phyloP scores from a whole-genome alignment of 2,329 filamentous ascomycete species.

The Hypoxylon sp. region DNA sequence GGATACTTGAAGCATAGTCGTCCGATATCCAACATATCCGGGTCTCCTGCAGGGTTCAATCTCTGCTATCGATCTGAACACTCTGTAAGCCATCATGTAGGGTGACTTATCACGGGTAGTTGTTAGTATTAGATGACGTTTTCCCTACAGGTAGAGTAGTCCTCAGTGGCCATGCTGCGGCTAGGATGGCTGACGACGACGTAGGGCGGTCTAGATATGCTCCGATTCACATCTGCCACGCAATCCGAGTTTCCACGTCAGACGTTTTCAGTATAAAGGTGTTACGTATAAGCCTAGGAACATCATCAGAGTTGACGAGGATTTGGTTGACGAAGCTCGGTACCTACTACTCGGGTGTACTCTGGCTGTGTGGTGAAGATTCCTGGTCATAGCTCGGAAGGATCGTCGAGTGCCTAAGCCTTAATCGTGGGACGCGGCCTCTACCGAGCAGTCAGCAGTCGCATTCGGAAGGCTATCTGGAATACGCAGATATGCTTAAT shows the following conservation, averaged over 20 bases:
- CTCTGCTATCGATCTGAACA: conserved; percentile 8
- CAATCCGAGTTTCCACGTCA: neutral
- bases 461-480: too few species aligned
- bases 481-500: too few species aligned
- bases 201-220: conserved; percentile 12
- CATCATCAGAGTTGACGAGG: too few species aligned
- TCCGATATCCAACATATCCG: conserved; percentile 10
- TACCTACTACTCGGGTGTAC: too few species aligned
- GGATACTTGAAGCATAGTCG: conserved; percentile 14
- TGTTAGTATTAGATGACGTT: conserved; percentile 6
- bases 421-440: conserved; percentile 8
- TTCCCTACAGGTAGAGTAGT: too few species aligned
- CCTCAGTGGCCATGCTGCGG: conserved; percentile 7
- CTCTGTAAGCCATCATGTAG: conserved; percentile 14
- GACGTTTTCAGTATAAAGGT: conserved; percentile 4
- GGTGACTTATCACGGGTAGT: neutral
- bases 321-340: too few species aligned
- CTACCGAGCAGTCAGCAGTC: conserved; percentile 5
- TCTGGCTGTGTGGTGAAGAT: too few species aligned
- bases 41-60: conserved; percentile 11
- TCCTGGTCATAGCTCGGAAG: conserved; percentile 2
- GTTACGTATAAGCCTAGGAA: conserved; percentile 19
- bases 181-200: conserved; percentile 1
- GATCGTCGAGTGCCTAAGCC: conserved; percentile 5
- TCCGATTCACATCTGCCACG: conserved; percentile 11